Base-by-base conservation (phyloP, 306 rosid species). In the Ormosia semicastrata region DNA sequence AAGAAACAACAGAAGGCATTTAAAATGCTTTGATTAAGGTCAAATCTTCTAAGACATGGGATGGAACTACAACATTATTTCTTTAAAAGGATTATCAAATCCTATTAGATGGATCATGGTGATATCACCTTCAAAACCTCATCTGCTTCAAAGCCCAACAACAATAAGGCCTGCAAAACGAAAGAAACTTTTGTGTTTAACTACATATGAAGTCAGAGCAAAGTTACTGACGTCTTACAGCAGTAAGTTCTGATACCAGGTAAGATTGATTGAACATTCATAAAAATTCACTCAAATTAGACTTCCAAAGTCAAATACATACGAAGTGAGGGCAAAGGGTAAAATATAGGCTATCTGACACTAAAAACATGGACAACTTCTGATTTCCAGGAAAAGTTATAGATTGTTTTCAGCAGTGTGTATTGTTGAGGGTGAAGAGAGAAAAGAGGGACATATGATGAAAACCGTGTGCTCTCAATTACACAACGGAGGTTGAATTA, bases 61-160 rank as follows among this genome's bases (percentile, higher is more conserved):
- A 62, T 47, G 36, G 73, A 73, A 49, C 62, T 34, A 7, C 33
- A 43, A 64, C 66, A 64, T 15, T 47, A 53, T 77, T 74, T 80
- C 11, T 73, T 59, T 71, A 15, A 24, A 24, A 39, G 8, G 15
- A 44, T 66, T 36, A 76, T 37, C 66, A 76, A 76, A 81, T 83
- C 9, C 39, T 80, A 46, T 70, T 34, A 56, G 47, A 72, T 37
- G 34, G 64, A 60, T 86, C 30, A 30, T 47, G 49, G 34, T 71
- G 50, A 59, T 11, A 33, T 79, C 86, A 95, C 99, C 98, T 92
- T 92, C 37, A 8, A 77, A 68, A 83, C 84, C 78, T 95, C 99
- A 64, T 89, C 88, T 86, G 76, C 82, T 82, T 88, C 91, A 79
- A 95, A 93, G 60, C 99, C 99, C 88, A 95, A 57, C 75, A 93